phyloP scores from a whole-genome alignment of 148 eudicot species.

The Vaccinium corymbosum region DNA sequence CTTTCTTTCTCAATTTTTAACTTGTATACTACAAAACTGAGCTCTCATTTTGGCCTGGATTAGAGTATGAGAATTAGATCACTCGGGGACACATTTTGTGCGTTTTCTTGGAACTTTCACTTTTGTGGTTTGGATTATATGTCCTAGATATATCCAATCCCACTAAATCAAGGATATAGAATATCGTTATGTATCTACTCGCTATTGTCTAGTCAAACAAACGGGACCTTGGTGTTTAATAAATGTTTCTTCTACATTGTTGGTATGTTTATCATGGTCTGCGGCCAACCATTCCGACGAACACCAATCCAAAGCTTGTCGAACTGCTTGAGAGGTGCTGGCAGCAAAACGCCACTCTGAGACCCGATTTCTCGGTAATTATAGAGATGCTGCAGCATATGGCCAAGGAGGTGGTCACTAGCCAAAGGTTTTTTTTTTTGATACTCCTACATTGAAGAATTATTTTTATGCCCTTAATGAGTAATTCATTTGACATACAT shows the following conservation, averaged over 20 bases:
- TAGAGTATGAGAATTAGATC: background rate
- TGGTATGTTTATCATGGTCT: conserved; percentile 38
- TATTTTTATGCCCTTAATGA: conserved; percentile 13
- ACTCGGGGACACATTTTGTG: background rate
- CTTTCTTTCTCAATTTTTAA: background rate
- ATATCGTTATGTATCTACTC: background rate
- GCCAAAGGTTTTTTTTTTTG: background rate
- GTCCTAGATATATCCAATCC: background rate
- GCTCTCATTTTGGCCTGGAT: background rate
- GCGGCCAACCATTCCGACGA: conserved; percentile 60
- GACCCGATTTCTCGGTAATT: conserved; percentile 64
- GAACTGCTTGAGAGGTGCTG: conserved; percentile 59
- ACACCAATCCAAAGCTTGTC: conserved; percentile 53
- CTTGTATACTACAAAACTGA: background rate
- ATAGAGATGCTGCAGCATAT: conserved; percentile 38
- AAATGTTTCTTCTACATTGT: background rate
- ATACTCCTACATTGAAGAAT: background rate
- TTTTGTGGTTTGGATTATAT: background rate
- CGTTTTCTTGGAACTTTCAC: background rate
- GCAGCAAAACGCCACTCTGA: conserved; percentile 56
- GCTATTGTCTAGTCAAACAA: background rate
- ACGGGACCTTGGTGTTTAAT: background rate
- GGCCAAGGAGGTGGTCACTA: conserved; percentile 35
- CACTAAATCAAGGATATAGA: background rate
- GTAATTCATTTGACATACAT: conserved; percentile 19